Base-by-base conservation (phyloP, 2,329 filamentous ascomycete genomes). In the Apiospora arundinis region DNA sequence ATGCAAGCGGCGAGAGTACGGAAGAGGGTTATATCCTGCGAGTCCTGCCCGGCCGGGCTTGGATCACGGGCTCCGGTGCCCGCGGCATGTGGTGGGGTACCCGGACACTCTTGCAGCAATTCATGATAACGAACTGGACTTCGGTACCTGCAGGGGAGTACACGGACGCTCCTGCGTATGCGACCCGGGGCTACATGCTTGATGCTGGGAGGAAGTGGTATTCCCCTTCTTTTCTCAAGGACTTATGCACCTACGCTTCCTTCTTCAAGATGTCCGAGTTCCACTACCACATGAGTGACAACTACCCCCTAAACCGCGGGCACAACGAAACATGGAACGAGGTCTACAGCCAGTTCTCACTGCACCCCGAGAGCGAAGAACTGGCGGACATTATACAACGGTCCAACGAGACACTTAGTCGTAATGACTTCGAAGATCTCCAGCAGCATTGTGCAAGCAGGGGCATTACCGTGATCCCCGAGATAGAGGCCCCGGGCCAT, bases 401-500 rank as follows among this genome's bases (percentile, higher is more conserved):
- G 14, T 68, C 73, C 4, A 87, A 87, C 63, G 85, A 88, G 72
- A 85, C 85, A 0, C 81, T 86, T 21, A 82, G 81, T 1, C 78
- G 82, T 4, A 74, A 75, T 1, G 83, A 87, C 21, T 87, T 87
- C 67, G 84, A 85, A 37, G 79, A 84, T 11, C 79, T 89, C 5
- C 85, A 89, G 70, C 75, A 76, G 2, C 83, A 86, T 72, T 89
- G 87, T 72, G 87, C 85, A 0, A 75, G 79, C 0, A 80, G 86
- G 3, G 87, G 87, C 16, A 82, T 89, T 1, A 88, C 87, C 0
- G 80, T 89, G 0, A 81, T 89, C 7, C 87, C 87, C 0, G 87
- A 89, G 75, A 87, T 89, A 25, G 87, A 89, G 74, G 83, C 86
- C 0, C 87, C 87, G 0, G 87, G 87, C 0, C 87, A 89, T 72